Evolutionary conservation across 2,329 filamentous ascomycete species (phyloP), one percentile per base, ranked within the genome.

Genomic region (Ascochyta fabae): DNA sequence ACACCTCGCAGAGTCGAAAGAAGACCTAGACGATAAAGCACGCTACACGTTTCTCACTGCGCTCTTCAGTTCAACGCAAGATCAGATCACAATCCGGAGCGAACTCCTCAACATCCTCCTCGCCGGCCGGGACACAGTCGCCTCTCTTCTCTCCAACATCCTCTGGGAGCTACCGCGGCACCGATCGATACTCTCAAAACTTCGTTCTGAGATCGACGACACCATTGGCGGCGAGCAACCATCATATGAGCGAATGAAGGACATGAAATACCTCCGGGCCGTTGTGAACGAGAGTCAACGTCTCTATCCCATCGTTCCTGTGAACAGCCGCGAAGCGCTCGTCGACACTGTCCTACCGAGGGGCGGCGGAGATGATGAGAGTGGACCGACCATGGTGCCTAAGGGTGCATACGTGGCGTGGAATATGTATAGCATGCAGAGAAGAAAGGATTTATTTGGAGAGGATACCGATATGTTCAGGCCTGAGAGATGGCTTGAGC

Each of bases 191-290:
- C 49, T 71, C 65, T 26, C 61, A 48, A 40, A 70, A 54, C 61
- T 77, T 61, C 51, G 79, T 16, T 53, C 61, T 9, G 79, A 74
- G 73, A 58, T 73, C 22, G 39, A 49, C 15, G 33, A 81, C 1
- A 79, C 80, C 0, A 82, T 96, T 5, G 61, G 60, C 16, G 44
- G 48, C 27, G 53, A 43, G 2, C 10, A 22, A 2, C 69, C 68
- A 5, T 64, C 65, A 3, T 73, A 68, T 55, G 50, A 58, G 15
- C 49, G 60, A n/a, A 64, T 76, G 4, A 74, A 74, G 50, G 48
- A 62, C 0, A 61, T 71, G 59, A 64, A 63, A n/a, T 71, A 68
- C 45, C 65, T 75, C 8, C 57, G 62, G 12, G 62, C 65, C 16
- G 50, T 71, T 29, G 53, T 75, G 6, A 72, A 72, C 39, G 74